Conservation (phyloP, 2,329 filamentous ascomycete species). For the Aspergillus neoniger region DNA sequence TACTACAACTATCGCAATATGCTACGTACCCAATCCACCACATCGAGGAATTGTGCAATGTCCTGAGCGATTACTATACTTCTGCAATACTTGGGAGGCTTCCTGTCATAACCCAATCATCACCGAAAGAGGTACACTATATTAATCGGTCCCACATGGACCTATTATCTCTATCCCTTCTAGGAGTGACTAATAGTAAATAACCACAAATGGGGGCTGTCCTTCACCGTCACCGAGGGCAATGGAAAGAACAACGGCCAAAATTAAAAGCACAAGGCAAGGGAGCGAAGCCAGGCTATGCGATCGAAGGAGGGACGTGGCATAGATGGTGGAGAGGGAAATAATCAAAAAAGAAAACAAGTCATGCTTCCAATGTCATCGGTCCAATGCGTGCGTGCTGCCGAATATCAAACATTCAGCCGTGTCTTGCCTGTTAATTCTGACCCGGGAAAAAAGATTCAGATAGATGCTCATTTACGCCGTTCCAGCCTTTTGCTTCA, state of each 20-base stretch:
- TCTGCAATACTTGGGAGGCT: too few relatives aligned
- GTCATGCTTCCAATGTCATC: conserved; percentile 6
- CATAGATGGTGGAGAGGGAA: background rate
- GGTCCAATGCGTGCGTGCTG: conserved; percentile 7
- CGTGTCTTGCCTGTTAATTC: conserved; percentile 12
- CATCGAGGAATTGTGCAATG: too few relatives aligned
- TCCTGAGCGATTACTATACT: too few relatives aligned
- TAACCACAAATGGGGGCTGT: conserved; percentile 19
- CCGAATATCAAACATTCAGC: conserved; percentile 9
- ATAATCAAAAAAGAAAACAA: conserved; percentile 6
- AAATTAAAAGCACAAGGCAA: conserved; percentile 5
- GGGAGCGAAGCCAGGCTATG: background rate
- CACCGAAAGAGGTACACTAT: conserved; percentile 1
- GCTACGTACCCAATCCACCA: too few relatives aligned
- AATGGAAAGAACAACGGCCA: background rate
- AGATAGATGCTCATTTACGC: conserved; percentile 20
- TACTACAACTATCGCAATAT: too few relatives aligned
- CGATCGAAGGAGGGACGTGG: background rate
- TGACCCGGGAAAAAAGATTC: conserved; percentile 9
- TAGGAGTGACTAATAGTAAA: conserved; percentile 18
- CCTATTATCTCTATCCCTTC: conserved; percentile 24
- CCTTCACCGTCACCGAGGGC: conserved; percentile 2
- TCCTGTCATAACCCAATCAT: background rate
- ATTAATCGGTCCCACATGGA: conserved; percentile 9
- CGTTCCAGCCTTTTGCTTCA: conserved; percentile 20